Evolutionary conservation across 495 filamentous ascomycete genomes (phyloP).

Genomic region (Aspergillus coremiiformis): DNA sequence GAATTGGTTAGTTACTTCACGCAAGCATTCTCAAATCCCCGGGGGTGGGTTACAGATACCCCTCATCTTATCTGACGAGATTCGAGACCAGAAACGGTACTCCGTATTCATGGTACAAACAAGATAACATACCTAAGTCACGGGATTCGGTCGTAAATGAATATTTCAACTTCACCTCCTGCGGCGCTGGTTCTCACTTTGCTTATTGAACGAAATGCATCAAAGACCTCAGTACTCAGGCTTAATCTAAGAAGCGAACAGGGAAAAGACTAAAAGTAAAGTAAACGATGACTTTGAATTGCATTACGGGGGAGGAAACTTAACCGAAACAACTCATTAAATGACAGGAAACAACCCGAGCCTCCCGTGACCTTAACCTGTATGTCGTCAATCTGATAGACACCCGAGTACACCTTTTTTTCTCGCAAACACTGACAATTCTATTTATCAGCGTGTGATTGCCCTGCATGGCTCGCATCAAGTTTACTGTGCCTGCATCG

Average conservation of each 20-base stretch:
- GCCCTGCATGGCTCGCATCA: conserved; percentile 19
- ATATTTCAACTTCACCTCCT: background rate
- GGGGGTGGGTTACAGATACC: background rate
- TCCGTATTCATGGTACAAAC: background rate
- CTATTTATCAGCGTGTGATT: background rate
- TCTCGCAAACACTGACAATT: no score
- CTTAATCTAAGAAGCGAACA: background rate
- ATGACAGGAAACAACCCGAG: background rate
- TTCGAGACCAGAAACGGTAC: background rate
- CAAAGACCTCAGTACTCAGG: background rate
- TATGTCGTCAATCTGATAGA: conserved; percentile 8
- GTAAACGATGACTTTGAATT: background rate
- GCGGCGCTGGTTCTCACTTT: background rate
- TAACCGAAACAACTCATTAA: background rate
- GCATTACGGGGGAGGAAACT: background rate
- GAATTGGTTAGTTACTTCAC: background rate
- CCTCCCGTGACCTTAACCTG: background rate
- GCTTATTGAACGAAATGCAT: background rate
- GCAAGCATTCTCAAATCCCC: background rate
- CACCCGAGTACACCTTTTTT: no score
- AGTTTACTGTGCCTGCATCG: conserved; percentile 17
- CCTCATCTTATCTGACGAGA: background rate
- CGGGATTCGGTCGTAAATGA: background rate
- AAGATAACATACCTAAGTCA: background rate
- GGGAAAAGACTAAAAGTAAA: no score